Conservation (phyloP, 805 yeast genomes). For the Saturnispora mendoncae region DNA sequence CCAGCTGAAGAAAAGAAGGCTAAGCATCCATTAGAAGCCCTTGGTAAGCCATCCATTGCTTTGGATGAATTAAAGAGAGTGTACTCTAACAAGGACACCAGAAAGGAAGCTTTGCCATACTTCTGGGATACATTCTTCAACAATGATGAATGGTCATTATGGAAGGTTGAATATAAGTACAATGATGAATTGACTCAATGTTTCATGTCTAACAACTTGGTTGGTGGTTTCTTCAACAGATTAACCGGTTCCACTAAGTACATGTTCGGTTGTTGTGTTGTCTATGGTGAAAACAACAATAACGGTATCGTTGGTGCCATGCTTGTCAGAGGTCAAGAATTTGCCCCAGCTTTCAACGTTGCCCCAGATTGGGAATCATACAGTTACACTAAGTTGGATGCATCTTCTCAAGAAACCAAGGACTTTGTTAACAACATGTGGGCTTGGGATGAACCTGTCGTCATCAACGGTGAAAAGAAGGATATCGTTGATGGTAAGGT, state of each 20-base stretch:
- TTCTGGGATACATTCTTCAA: slow-evolving; percentile 91
- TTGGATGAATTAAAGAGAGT: slow-evolving; percentile 93
- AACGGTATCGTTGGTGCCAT: slow-evolving; percentile 95
- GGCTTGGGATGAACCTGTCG: slow-evolving; percentile 97
- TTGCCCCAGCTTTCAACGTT: slow-evolving; percentile 86
- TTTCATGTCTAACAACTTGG: slow-evolving; percentile 96
- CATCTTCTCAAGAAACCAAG: slow-evolving; percentile 65
- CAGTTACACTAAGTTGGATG: slow-evolving; percentile 73
- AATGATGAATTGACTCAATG: slow-evolving; percentile 95
- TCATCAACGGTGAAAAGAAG: slow-evolving; percentile 65
- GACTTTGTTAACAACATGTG: slow-evolving; percentile 82
- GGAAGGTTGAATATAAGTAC: slow-evolving; percentile 94
- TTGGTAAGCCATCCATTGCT: slow-evolving; percentile 60
- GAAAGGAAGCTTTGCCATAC: slow-evolving; percentile 91
- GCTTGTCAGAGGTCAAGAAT: slow-evolving; percentile 91
- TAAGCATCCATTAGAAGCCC: slow-evolving; percentile 83
- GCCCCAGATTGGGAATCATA: slow-evolving; percentile 99
- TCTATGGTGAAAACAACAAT: slow-evolving; percentile 97
- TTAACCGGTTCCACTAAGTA: slow-evolving; percentile 84
- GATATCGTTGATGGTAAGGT: slow-evolving; percentile 98
- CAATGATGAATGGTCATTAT: slow-evolving; percentile 88
- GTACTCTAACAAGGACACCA: slow-evolving; percentile 96
- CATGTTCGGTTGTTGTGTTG: slow-evolving; percentile 89
- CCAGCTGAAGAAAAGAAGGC: slow-evolving; percentile 65
- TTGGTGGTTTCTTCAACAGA: slow-evolving; percentile 98